Base-by-base conservation (phyloP, 257 asterid genomes). In the Marsdenia floribunda region DNA sequence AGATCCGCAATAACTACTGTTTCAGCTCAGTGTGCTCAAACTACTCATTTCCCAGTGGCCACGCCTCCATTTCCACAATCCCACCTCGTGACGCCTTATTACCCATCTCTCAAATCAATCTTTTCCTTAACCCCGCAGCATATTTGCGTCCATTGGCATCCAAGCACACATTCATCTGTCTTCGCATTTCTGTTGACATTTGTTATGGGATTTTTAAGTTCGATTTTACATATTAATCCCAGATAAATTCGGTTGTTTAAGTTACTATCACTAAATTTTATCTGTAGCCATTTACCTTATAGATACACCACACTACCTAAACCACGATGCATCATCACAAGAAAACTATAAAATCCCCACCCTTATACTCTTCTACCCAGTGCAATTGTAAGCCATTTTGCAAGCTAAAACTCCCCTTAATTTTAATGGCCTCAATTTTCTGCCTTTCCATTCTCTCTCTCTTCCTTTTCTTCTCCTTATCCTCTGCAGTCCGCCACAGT, bases 401-500 rank as follows among this genome's bases (percentile, higher is more conserved):
- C 18, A 50, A 13, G 33, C 7, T 47, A 71, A 50, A 69, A 46
- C 58, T 69, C 3, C 73, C 42, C 58, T 69, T 50, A 76, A 76
- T 80, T 70, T 42, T 80, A 53, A 85, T 86, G 90, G 88, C 86
- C 11, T 29, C 86, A 18, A 10, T 77, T 11, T 37, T 57, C 40
- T 61, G 84, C 76, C 33, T 80, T 47, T 65, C 76, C 0, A 46
- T 84, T 70, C 54, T 83, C 58, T 75, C 77, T 15, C 67, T 85
- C 72, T 58, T 90, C 70, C 70, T 84, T 63, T 54, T 79, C 75
- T 75, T 71, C 79, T 50, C 83, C 68, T 11, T 79, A 75, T 70
- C 83, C 75, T 1, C 72, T 76, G 72, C 84, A 80, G 37, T 79
- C 73, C 61, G 80, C 74, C 79, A 75, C 86, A 80, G 61, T 70